Base-by-base conservation (phyloP, 192 early-diverging fungal genomes). In the Coemansia sp. region DNA sequence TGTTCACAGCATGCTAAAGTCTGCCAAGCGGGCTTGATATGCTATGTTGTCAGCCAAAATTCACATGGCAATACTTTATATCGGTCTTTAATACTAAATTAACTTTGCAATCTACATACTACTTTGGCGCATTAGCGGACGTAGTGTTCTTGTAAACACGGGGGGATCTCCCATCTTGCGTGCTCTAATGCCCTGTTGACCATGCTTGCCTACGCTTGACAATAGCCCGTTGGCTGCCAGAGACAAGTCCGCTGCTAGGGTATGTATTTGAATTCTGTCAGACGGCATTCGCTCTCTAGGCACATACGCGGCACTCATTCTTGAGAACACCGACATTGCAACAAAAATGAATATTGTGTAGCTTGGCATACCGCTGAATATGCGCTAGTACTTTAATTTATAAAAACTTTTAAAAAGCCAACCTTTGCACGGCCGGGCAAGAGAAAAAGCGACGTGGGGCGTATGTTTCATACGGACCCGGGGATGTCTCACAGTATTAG, bases 161-260 rank as follows among this genome's bases (percentile, higher is more conserved):
- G 60, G 60, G 12, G 60, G 60, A 21, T 50, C 60, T 18, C 60
- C 60, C 60, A 62, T 62, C 36, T 62, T 62, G 35, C 60, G 60
- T 35, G 60, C 60, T 3, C 46, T 18, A 17, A 62, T 62, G 6
- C 60, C 36, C 6, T 53, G 34, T 3, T 17, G 1, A 9, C 27
- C 19, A 7, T 52, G 36, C 6, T 22, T 15, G 9, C 10, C 8
- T 4, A 36, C 8, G 15, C 6, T 24, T 3, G 15, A 4, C n/a
- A 6, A 19, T 27, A 12, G 22, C 17, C 18, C 41, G 14, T 8
- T 2, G 27, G 38, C 26, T n/a, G n/a, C 24, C 48, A 33, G 27
- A 24, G 24, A 17, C 15, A 53, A 38, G 3, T 24, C 36, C 11
- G 53, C 32, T 34, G 7, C 29, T 21, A 62, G 48, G 12, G 44